Evolutionary conservation across 306 rosid genomes (phyloP), one percentile per base, ranked within the genome.

Genomic region (Nissolia schottii): DNA sequence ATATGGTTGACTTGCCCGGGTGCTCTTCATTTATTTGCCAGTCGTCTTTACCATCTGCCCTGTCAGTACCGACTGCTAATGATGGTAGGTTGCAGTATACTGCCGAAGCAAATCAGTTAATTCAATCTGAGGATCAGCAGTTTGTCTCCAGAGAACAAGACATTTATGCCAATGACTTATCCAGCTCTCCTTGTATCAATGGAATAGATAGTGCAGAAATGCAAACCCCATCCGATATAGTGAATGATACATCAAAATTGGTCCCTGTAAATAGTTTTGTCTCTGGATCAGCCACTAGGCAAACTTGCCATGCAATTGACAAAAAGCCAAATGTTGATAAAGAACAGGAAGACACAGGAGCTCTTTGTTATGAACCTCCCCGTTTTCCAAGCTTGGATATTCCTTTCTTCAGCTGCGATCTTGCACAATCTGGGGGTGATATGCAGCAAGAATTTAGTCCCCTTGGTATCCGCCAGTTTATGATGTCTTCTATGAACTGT

Each of bases 391-490:
- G 96, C 72, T 78, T 84, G 84, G 99, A 95, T 75, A 64, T 85
- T 73, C 99, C 99, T 63, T 95, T 95, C 84, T 85, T 95, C 41
- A 95, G 96, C 79, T 95, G 99, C 73, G 99, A 95, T 87, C 99
- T 95, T 80, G 53, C 78, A 78, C 96, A 90, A 74, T 71, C 89
- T 29, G 87, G 96, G 28, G 75, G 84, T 55, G 96, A 95, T 74
- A 85, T 87, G 89, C 99, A 88, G 79, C 99, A 95, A 85, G 99
- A 95, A 48, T 95, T 89, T 70, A 95, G 99, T 79, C 99, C 99
- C 7, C 88, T 95, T 2, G 99, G 99, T 61, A 95, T 95, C 59
- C 97, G 99, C 63, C 96, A 86, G 82, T 86, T 92, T 40, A 87
- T 88, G 96, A 86, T 90, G 93, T 82, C 97, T 57, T 92, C 97